These are phyloP conservation scores for Suhomyces coccinellae DNA, from an alignment of 1,139 yeast genomes.

Conservation along the genomic window DNA sequence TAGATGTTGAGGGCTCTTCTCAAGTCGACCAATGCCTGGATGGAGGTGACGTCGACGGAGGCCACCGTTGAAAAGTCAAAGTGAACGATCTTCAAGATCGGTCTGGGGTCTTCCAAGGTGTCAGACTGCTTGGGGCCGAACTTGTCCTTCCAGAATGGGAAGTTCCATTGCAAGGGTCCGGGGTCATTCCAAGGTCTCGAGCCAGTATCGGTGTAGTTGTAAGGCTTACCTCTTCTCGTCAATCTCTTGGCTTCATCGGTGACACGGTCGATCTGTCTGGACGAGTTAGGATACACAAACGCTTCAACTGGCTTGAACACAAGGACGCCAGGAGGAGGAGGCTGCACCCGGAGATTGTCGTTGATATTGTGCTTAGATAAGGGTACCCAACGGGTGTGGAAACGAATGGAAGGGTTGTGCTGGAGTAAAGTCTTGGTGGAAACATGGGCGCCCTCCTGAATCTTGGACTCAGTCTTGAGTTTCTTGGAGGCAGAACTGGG, in stretches of 20 bases:
- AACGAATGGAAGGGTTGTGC: slow-evolving; percentile 37
- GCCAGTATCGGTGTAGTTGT: slow-evolving; percentile 48
- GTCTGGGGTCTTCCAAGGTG: slow-evolving; percentile 51
- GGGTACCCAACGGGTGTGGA: slow-evolving; percentile 83
- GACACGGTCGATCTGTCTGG: slow-evolving; percentile 69
- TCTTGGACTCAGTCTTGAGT: slow-evolving; percentile 18
- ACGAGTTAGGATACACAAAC: slow-evolving; percentile 78
- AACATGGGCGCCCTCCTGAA: slow-evolving; percentile 17
- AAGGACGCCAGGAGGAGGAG: slow-evolving; percentile 90
- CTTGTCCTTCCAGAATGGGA: slow-evolving; percentile 31
- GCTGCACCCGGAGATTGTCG: slow-evolving; percentile 54
- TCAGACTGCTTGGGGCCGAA: slow-evolving; percentile 16
- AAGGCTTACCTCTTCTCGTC: slow-evolving; percentile 63
- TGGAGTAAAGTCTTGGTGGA: slow-evolving; percentile 26
- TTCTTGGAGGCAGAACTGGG: slow-evolving; percentile 15
- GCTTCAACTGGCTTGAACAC: slow-evolving; percentile 84
- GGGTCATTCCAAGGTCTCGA: slow-evolving; percentile 93
- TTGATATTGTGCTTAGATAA: slow-evolving; percentile 58
- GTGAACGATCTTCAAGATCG: slow-evolving; percentile 68
- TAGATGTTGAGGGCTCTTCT: slow-evolving; percentile 70
- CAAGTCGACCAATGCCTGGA: slow-evolving; percentile 76
- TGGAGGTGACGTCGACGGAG: slow-evolving; percentile 74
- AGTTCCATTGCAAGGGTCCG: slow-evolving; percentile 56
- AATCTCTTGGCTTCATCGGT: slow-evolving; percentile 62
- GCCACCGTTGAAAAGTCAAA: slow-evolving; percentile 80